Percentiles rank a stretch among this genome's conserved stretches.
phyloP scores from a whole-genome alignment of 306 rosid species.

The Prosopis cineraria region DNA sequence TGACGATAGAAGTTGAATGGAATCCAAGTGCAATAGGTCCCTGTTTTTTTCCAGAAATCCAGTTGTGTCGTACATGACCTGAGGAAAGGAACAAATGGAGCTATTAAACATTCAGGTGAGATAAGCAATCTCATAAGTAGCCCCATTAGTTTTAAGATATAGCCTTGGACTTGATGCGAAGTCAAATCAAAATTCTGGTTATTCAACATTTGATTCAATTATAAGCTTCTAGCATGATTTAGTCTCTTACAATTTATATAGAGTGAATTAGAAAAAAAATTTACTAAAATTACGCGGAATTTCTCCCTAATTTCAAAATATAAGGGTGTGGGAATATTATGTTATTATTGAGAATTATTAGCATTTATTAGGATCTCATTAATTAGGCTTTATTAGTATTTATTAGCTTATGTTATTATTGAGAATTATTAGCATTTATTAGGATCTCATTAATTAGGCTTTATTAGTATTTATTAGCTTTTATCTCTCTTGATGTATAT shows the following conservation, averaged over 20 bases:
- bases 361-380: no score
- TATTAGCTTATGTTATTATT: no score
- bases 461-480: no score
- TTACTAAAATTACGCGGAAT: background rate
- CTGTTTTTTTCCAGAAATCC: slow-evolving; percentile 98
- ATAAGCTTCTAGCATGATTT: background rate
- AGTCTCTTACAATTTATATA: background rate
- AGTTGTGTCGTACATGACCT: slow-evolving; percentile 93
- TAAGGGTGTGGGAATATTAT: no score
- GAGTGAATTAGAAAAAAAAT: background rate
- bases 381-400: no score
- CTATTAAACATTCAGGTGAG: slow-evolving; percentile 46
- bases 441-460: no score
- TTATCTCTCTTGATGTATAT: no score
- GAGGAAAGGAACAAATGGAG: slow-evolving; percentile 48
- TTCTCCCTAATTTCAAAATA: background rate
- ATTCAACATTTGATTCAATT: background rate
- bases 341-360: no score
- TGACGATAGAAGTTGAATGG: slow-evolving; percentile 92
- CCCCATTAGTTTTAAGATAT: slow-evolving; percentile 15
- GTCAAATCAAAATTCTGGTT: slow-evolving; percentile 24
- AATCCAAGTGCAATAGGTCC: slow-evolving; percentile 88
- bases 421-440: no score
- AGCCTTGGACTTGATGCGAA: slow-evolving; percentile 6
- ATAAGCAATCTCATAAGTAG: slow-evolving; percentile 16